Base-by-base conservation (phyloP, 2,329 filamentous ascomycete species). In the Penicillium sp. region DNA sequence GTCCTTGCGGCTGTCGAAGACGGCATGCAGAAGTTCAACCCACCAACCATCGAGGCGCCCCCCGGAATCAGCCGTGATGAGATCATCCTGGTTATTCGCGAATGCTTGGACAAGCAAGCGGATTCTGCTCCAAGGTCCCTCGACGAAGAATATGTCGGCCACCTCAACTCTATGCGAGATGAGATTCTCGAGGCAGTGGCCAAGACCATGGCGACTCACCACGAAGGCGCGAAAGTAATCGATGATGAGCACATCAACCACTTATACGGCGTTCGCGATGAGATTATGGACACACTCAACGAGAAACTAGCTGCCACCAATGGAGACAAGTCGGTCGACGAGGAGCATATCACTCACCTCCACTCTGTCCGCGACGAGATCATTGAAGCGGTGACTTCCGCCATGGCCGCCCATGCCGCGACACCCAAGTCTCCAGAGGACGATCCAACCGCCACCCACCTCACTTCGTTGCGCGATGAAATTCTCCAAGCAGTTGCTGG, bases 1-100 rank as follows among this genome's bases (percentile, higher is more conserved):
- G 88, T 97, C 21, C 88, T 92, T 65, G 82, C 87, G 45, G 92
- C 91, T 31, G 88, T 97, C 11, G 85, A 91, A n/a, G 88, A 93
- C 64, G 92, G 90, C 9, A 77, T 97, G 50, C 88, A 92, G 69
- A 85, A 92, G 67, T 94, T 93, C 67, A 81, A 83, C 1, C 88
- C 90, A 1, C 90, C 91, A 0, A 80, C 84, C 50, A 81, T 92
- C 5, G 85, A 91, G 44, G 84, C 85, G 1, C 84, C 89, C 29
- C 81, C 86, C 1, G 81, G 78, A 7, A 80, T 93, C 46, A 90
- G 92, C 0, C 83, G 88, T 43, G 90, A 96, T 48, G 92, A 96
- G 64, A 87, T 97, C 21, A 81, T 96, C 4, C 84, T 88, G 46
- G 89, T 89, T 3, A 89, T 97, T 21, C 85, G 89, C 24, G 90